Base-by-base conservation (phyloP, 73 alveolate genomes). In the Tetrahymena malaccensis region DNA sequence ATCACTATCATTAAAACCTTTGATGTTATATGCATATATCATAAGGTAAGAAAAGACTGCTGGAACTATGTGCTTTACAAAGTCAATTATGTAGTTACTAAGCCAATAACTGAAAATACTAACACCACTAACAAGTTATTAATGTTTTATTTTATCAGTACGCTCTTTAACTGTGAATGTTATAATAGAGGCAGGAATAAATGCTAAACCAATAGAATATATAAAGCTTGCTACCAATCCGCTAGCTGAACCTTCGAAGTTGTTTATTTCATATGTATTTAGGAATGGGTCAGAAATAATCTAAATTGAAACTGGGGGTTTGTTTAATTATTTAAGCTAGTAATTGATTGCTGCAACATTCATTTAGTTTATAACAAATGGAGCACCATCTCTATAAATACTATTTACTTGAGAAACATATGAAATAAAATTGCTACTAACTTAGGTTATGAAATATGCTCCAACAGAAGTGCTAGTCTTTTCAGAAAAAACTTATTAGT, bases 111-210 rank as follows among this genome's bases (percentile, higher is more conserved):
- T 98, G 35, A 96, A 70, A 35, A 98, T 97, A 17, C 97, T 94
- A 93, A 99, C 97, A 11, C 99, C 99, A 89, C 99, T 97, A 25
- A 99, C 98, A 56, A 97, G 93, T 94, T 98, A 98, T 96, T 97
- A 96, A 96, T 99, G 99, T 93, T 98, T 98, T 44, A 99, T 96
- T 94, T 98, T 99, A 95, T 94, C 97, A 96, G 99, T 99, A 96
- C 99, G 97, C 96, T 99, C 99, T 94, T 97, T 97, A 16, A 99
- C 98, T 37, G 99, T 98, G 93, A 97, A 97, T 33, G 98, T 96
- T 7, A 98, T 96, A 43, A 99, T 96, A 93, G 98, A 96, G 34
- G 99, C 98, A 2, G 99, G 99, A 27, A 99, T 98, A 94, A 99
- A 96, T 16, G 99, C 96, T 96, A 98, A 98, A 21, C 99, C 99